Conservation (phyloP, 2,329 filamentous ascomycete genomes). For the Pseudogymnoascus sp. region DNA sequence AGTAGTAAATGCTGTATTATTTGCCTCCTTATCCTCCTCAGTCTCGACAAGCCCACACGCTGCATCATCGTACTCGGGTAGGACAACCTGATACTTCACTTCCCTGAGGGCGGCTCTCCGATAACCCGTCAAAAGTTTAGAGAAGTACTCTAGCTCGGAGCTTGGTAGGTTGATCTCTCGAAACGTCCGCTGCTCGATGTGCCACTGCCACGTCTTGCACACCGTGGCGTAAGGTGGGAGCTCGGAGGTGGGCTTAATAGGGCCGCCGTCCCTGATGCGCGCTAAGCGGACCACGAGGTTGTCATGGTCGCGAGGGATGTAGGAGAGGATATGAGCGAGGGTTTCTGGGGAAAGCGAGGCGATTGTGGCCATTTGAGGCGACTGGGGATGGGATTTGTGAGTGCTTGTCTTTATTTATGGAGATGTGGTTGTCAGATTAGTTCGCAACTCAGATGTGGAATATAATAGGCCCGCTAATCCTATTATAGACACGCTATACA, state of each 20-base stretch:
- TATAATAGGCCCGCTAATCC: not conserved
- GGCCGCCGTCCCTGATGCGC: not conserved
- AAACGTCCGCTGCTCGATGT: conserved; percentile 12
- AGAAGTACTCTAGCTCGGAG: conserved; percentile 10
- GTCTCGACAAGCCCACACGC: conserved; percentile 14
- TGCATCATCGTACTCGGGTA: conserved; percentile 13
- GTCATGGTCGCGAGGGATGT: not conserved
- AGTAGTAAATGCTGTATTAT: conserved; percentile 12
- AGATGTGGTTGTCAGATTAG: not conserved
- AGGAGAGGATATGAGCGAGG: not conserved
- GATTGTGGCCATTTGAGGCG: conserved; percentile 2
- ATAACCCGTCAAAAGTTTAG: conserved; percentile 7
- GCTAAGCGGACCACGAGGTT: not conserved
- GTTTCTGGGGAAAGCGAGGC: conserved; percentile 5
- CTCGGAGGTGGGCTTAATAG: conserved; percentile 1
- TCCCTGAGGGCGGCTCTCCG: conserved; percentile 1
- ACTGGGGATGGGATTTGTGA: not conserved
- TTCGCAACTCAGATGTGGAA: not conserved
- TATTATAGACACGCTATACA: not conserved
- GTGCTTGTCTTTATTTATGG: not conserved
- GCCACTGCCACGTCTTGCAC: conserved; percentile 11
- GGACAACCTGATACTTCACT: conserved; percentile 12
- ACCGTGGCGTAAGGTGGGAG: conserved; percentile 14
- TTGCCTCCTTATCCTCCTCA: conserved; percentile 10
- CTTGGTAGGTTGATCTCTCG: conserved; percentile 11